Evolutionary conservation across 345 rosid genomes (phyloP).

Genomic region (Anastatica hierochuntica): DNA sequence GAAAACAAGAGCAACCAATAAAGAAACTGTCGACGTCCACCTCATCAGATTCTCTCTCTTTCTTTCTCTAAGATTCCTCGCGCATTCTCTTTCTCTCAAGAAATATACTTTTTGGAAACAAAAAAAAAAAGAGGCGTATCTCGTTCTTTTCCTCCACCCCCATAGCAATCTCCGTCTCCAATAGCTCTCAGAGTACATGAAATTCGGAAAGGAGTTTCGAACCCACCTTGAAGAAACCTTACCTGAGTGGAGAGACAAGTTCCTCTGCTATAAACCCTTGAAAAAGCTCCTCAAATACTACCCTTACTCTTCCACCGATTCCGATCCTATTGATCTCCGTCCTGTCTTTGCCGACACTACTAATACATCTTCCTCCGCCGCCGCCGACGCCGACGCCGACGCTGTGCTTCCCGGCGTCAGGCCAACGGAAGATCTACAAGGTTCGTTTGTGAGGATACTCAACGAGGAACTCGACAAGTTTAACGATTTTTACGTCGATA

Average conservation of each 20-base stretch:
- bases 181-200: too few species aligned
- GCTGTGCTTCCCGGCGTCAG: neutral
- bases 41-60: too few species aligned
- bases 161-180: too few species aligned
- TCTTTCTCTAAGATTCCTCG: too few species aligned
- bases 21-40: too few species aligned
- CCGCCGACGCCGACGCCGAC: neutral
- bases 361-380: conserved; percentile 12
- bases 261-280: conserved; percentile 84
- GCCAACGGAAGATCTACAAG: conserved; percentile 36
- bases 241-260: conserved; percentile 95
- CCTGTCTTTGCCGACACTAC: conserved; percentile 22
- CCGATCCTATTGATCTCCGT: conserved; percentile 12
- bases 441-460: conserved; percentile 63
- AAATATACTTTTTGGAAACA: too few species aligned
- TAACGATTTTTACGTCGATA: conserved; percentile 81
- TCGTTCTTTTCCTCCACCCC: too few species aligned
- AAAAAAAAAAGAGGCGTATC: too few species aligned
- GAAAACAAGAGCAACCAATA: too few species aligned
- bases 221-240: conserved; percentile 84
- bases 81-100: too few species aligned
- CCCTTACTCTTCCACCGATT: conserved; percentile 16
- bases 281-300: conserved; percentile 70
- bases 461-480: conserved; percentile 90
- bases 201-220: conserved; percentile 85